phyloP scores from a whole-genome alignment of 2,329 filamentous ascomycete species.

The Ilyonectria sp. region DNA sequence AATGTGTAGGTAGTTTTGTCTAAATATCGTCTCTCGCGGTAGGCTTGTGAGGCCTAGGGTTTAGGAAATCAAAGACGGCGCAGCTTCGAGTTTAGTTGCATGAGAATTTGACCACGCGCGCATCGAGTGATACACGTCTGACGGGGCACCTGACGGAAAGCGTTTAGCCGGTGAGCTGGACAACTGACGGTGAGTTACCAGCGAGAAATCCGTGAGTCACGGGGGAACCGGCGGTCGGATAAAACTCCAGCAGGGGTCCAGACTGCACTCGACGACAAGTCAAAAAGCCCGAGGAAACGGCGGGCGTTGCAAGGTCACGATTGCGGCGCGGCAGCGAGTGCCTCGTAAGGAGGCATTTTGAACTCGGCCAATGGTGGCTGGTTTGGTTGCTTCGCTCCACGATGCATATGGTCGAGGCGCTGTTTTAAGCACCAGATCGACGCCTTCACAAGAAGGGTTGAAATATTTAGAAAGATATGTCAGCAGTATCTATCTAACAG shows the following conservation, averaged over 20 bases:
- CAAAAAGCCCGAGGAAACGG: background rate
- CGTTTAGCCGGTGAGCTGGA: slow-evolving; percentile 28
- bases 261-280: background rate
- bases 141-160: slow-evolving; percentile 15
- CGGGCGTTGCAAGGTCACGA: slow-evolving; percentile 5
- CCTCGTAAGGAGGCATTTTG: background rate
- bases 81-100: slow-evolving; percentile 15
- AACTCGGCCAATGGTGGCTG: background rate
- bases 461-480: slow-evolving; percentile 65
- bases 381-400: background rate
- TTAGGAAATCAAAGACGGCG: slow-evolving; percentile 34
- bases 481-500: slow-evolving; percentile 97
- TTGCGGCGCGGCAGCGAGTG: background rate
- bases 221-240: slow-evolving; percentile 10
- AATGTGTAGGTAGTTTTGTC: slow-evolving; percentile 41
- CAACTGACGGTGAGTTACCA: slow-evolving; percentile 15
- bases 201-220: slow-evolving; percentile 13
- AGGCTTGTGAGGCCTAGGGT: slow-evolving; percentile 30
- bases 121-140: slow-evolving; percentile 6
- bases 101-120: slow-evolving; percentile 1
- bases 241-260: background rate
- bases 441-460: background rate
- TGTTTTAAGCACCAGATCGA: background rate
- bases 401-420: background rate
- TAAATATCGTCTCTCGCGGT: slow-evolving; percentile 36